phyloP scores from a whole-genome alignment of 208 protist species.

The Plasmodiophora brassicae region DNA sequence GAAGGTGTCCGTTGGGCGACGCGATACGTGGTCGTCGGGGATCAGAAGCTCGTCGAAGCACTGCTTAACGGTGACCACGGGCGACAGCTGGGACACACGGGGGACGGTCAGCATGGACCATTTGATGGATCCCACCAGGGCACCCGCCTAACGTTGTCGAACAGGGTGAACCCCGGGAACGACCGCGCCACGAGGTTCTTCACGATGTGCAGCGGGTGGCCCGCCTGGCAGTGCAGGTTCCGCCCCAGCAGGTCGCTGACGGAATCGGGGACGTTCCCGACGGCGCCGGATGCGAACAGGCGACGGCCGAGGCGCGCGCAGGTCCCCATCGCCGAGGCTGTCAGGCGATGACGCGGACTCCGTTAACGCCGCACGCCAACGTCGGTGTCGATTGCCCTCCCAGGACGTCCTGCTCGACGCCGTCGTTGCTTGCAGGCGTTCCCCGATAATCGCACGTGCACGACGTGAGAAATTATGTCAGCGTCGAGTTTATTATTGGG shows the following conservation, averaged over 20 bases:
- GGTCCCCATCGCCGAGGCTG: no score
- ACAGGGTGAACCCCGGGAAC: background rate
- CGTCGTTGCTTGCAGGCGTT: no score
- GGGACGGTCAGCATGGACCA: background rate
- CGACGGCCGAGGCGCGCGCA: no score
- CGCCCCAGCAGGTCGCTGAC: background rate
- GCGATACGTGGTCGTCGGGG: conserved; percentile 38
- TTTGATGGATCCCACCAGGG: background rate
- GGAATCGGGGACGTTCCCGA: background rate
- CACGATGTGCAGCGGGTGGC: conserved; percentile 35
- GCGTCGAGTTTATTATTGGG: no score
- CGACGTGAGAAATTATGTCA: no score
- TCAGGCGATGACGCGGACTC: no score
- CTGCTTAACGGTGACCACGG: background rate
- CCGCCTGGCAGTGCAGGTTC: conserved; percentile 27
- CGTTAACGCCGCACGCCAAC: no score
- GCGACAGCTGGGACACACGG: background rate
- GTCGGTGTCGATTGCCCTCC: no score
- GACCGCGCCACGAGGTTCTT: background rate
- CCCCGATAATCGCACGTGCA: no score
- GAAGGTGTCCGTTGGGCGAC: conserved; percentile 35
- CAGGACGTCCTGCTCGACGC: no score
- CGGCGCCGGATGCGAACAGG: no score
- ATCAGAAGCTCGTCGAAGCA: conserved; percentile 40
- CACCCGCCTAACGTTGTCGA: background rate